A percentile compares a stretch with the other conserved stretches of the same genome.
phyloP scores from a whole-genome alignment of 148 eudicot genomes.

The Rhododendron kiyosumense region DNA sequence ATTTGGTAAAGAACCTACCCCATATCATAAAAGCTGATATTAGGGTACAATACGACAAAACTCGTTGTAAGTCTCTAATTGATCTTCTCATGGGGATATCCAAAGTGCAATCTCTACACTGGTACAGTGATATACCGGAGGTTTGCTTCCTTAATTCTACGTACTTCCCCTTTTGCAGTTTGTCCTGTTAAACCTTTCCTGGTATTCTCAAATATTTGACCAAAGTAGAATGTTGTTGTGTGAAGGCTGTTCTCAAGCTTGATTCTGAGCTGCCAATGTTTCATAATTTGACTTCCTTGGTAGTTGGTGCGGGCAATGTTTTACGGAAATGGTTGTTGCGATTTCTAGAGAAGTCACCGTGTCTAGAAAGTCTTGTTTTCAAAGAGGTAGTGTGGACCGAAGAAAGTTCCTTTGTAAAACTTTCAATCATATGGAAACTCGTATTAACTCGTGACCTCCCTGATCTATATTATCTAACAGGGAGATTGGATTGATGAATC shows the following conservation, averaged over 20 bases:
- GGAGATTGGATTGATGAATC: not conserved
- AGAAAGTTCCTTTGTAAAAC: not conserved
- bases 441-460: not conserved
- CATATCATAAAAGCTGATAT: too few relatives aligned
- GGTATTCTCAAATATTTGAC: too few relatives aligned
- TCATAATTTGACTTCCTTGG: not conserved
- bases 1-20: too few relatives aligned
- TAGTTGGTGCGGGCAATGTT: not conserved
- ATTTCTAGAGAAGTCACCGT: not conserved
- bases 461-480: not conserved
- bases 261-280: not conserved
- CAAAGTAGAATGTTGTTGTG: too few relatives aligned
- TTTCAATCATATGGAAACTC: not conserved
- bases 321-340: not conserved
- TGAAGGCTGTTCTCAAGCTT: not conserved
- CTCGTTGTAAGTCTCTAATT: too few relatives aligned
- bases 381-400: not conserved
- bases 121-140: not conserved
- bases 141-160: not conserved
- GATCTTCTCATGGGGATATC: not conserved
- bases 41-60: not conserved
- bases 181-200: not conserved
- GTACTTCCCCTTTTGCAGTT: not conserved
- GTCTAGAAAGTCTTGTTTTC: not conserved
- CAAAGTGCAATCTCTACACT: not conserved